Evolutionary conservation across 306 rosid genomes (phyloP).

Genomic region (Corylus americana): DNA sequence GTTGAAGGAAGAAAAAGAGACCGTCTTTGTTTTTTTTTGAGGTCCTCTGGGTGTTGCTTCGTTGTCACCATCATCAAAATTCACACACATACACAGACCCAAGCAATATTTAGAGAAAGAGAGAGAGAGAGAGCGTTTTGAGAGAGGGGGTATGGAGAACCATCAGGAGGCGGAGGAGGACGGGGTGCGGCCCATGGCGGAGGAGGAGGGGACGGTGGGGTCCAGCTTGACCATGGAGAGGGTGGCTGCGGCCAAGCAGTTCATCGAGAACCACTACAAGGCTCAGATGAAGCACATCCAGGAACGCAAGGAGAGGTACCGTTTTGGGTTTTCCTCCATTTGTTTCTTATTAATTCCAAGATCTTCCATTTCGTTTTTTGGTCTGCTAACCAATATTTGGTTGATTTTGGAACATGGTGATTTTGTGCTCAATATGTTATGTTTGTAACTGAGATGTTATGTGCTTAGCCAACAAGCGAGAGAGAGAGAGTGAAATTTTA

Average conservation of each 20-base stretch:
- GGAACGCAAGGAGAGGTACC: constrained; percentile 85
- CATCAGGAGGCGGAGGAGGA: constrained; percentile 23
- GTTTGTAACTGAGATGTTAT: neutral
- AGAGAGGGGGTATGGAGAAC: constrained; percentile 41
- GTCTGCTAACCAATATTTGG: neutral
- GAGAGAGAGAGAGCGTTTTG: neutral
- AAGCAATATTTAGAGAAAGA: constrained; percentile 16
- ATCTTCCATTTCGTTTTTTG: constrained; percentile 13
- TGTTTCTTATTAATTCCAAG: neutral
- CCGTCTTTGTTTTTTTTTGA: constrained; percentile 23
- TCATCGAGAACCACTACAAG: constrained; percentile 80
- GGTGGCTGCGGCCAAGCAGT: constrained; percentile 90
- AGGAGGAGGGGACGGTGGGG: constrained; percentile 41
- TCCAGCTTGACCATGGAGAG: constrained; percentile 87
- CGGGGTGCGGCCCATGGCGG: constrained; percentile 31
- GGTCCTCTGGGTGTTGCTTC: constrained; percentile 33
- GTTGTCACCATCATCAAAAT: constrained; percentile 48
- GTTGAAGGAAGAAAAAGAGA: constrained; percentile 4
- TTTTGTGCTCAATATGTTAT: neutral
- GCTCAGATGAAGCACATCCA: constrained; percentile 70
- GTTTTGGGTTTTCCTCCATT: neutral
- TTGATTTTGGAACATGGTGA: neutral
- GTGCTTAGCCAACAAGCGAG: neutral
- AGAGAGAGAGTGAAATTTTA: neutral
- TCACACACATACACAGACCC: constrained; percentile 19